Conservation (phyloP, 306 rosid genomes). For the Carpinus fangiana region DNA sequence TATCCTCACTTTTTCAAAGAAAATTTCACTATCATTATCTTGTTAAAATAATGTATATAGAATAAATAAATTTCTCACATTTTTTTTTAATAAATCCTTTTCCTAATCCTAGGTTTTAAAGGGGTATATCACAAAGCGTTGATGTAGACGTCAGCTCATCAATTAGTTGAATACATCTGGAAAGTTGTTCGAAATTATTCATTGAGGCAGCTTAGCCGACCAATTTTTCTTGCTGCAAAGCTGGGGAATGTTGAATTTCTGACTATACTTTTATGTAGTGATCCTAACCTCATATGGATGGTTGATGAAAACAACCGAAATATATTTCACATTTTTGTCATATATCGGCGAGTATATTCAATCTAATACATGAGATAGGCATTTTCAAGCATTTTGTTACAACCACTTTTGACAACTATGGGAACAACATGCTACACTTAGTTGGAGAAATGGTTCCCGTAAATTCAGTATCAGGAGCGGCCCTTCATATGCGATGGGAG, state of each 20-base stretch:
- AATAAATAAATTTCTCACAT: no score
- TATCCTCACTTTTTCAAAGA: no score
- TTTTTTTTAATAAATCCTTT: no score
- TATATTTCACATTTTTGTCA: constrained; percentile 21
- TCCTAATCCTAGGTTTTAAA: not conserved
- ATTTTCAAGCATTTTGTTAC: constrained; percentile 8
- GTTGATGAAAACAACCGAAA: not conserved
- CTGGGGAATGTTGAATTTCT: constrained; percentile 35
- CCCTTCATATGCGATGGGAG: constrained; percentile 29
- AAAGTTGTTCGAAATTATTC: not conserved
- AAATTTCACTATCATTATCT: no score
- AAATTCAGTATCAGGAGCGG: constrained; percentile 16
- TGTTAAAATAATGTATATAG: no score
- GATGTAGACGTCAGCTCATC: constrained; percentile 11
- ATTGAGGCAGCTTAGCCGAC: not conserved
- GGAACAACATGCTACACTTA: constrained; percentile 21
- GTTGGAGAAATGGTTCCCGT: constrained; percentile 20
- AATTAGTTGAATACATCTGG: constrained; percentile 25
- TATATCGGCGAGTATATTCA: constrained; percentile 18
- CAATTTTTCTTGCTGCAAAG: constrained; percentile 22
- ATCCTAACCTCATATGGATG: constrained; percentile 31
- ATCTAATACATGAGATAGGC: constrained; percentile 26
- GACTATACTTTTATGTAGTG: constrained; percentile 2
- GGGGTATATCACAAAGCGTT: not conserved
- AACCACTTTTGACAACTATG: not conserved